Conservation (phyloP, 176 grass and related monocot species). For the Ananas comosus region DNA sequence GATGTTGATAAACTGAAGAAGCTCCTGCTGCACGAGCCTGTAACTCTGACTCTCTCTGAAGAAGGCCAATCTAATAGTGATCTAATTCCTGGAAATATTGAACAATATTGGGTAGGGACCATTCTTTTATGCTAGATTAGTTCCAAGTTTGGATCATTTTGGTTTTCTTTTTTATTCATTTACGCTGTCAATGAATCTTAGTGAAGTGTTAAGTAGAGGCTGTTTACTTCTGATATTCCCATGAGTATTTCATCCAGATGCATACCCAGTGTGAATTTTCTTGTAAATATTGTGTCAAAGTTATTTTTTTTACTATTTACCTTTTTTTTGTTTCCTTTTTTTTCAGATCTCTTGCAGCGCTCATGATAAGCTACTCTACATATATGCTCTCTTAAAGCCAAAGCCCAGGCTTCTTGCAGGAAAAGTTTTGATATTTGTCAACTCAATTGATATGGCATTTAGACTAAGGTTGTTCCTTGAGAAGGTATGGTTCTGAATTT, state of each 20-base stretch:
- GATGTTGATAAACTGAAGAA: slow-evolving; percentile 88
- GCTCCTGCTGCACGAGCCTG: slow-evolving; percentile 87
- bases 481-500: slow-evolving; percentile 45
- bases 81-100: slow-evolving; percentile 67
- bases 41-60: slow-evolving; percentile 76
- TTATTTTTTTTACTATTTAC: not conserved
- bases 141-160: not conserved
- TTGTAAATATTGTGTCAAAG: not conserved
- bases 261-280: not conserved
- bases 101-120: slow-evolving; percentile 69
- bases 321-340: slow-evolving; percentile 18
- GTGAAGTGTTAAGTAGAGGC: not conserved
- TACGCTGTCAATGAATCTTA: not conserved
- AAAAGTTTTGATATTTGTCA: slow-evolving; percentile 95
- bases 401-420: slow-evolving; percentile 87
- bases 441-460: slow-evolving; percentile 92
- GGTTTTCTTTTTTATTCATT: not conserved
- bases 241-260: not conserved
- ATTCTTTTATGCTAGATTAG: not conserved
- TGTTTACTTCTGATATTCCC: not conserved
- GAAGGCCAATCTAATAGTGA: slow-evolving; percentile 57
- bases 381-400: slow-evolving; percentile 64
- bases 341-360: slow-evolving; percentile 64
- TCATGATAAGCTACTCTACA: slow-evolving; percentile 80
- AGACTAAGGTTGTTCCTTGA: slow-evolving; percentile 80